phyloP scores from a whole-genome alignment of 139 green algal species.

The Chlorella sp. region DNA sequence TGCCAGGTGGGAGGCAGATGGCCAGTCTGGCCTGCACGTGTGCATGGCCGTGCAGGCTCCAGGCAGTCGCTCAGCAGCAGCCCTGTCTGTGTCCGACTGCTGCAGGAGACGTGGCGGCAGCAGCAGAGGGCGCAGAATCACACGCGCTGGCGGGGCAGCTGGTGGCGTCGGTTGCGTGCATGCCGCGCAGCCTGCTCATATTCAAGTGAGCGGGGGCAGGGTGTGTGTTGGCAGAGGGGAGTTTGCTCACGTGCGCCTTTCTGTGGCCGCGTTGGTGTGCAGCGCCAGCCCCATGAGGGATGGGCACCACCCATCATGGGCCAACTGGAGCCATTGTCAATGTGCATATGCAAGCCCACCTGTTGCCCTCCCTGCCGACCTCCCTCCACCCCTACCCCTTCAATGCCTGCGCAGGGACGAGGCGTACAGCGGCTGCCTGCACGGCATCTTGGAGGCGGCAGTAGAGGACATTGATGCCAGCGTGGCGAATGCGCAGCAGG shows the following conservation, averaged over 20 bases:
- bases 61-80: not conserved
- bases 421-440: slow-evolving; percentile 20
- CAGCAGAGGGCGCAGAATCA: not conserved
- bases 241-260: not conserved
- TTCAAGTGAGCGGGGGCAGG: not conserved
- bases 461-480: slow-evolving; percentile 22
- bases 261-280: not conserved
- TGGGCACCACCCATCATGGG: too few relatives aligned
- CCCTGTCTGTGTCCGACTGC: not conserved
- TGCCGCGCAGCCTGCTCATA: slow-evolving; percentile 22
- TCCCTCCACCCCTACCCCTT: not conserved
- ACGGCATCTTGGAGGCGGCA: slow-evolving; percentile 2
- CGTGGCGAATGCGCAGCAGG: slow-evolving; percentile 8
- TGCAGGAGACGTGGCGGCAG: slow-evolving; percentile 23
- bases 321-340: not conserved
- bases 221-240: not conserved
- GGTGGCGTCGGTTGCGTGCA: slow-evolving; percentile 14
- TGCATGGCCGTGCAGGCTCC: not conserved
- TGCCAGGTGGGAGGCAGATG: too few relatives aligned
- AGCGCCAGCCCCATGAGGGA: not conserved
- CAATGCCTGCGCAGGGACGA: not conserved
- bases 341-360: not conserved
- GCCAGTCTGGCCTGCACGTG: not conserved
- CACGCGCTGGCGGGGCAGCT: not conserved
- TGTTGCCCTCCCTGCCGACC: not conserved